Conservation (phyloP, 2,329 filamentous ascomycete species). For the Fusarium sacchari region DNA sequence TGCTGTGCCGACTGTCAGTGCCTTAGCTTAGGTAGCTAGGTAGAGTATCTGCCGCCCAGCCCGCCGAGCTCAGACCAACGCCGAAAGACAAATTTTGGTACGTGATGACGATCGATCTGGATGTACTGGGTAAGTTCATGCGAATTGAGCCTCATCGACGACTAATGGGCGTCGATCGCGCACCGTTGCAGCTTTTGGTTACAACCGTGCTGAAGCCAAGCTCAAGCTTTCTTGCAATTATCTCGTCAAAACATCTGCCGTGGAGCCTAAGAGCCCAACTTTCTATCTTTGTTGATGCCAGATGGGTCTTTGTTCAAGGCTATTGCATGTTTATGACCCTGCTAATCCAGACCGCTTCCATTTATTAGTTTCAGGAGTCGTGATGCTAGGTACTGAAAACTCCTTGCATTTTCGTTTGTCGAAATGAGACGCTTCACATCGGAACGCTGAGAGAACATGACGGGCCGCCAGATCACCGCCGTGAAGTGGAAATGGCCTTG, state of each 20-base stretch:
- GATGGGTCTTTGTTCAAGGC: slow-evolving; percentile 10
- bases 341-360: slow-evolving; percentile 24
- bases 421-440: slow-evolving; percentile 34
- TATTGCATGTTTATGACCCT: neutral
- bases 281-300: slow-evolving; percentile 22
- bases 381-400: slow-evolving; percentile 4
- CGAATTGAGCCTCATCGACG: slow-evolving; percentile 31
- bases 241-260: neutral
- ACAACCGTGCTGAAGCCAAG: slow-evolving; percentile 33
- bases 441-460: slow-evolving; percentile 11
- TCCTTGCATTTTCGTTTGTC: slow-evolving; percentile 19
- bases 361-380: slow-evolving; percentile 10
- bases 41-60: neutral
- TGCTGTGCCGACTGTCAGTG: neutral
- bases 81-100: neutral
- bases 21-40: too few species aligned
- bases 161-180: slow-evolving; percentile 14
- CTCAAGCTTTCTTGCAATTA: slow-evolving; percentile 1
- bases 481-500: slow-evolving; percentile 28
- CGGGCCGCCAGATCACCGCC: slow-evolving; percentile 23
- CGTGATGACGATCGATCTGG: slow-evolving; percentile 27
- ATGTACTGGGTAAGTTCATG: slow-evolving; percentile 16
- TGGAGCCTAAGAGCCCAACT: slow-evolving; percentile 22
- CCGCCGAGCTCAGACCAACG: slow-evolving; percentile 10
- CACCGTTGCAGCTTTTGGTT: slow-evolving; percentile 5